Evolutionary conservation across 306 rosid species (phyloP).

Genomic region (Castanea crenata): DNA sequence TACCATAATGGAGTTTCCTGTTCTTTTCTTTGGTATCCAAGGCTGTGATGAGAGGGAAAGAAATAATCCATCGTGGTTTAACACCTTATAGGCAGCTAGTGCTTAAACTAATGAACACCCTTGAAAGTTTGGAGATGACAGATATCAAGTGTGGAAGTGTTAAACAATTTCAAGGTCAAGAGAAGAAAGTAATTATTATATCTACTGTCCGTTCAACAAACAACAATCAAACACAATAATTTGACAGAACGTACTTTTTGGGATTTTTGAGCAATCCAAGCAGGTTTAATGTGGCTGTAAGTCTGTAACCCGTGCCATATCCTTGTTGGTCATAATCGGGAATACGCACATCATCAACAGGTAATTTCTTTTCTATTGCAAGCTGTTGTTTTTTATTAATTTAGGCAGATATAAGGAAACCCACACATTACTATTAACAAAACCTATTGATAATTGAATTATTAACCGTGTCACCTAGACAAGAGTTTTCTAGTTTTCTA

Average conservation of each 20-base stretch:
- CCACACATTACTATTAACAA: neutral
- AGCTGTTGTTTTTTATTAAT: neutral
- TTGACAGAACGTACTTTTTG: constrained; percentile 70
- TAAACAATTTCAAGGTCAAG: constrained; percentile 94
- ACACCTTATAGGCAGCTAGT: constrained; percentile 93
- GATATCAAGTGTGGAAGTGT: constrained; percentile 85
- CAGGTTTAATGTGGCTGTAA: constrained; percentile 89
- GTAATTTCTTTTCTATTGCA: constrained; percentile 39
- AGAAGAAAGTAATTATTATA: constrained; percentile 71
- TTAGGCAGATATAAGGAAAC: neutral
- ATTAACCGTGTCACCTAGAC: no score
- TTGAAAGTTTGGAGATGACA: constrained; percentile 56
- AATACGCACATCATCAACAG: constrained; percentile 85
- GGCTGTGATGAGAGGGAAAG: constrained; percentile 98
- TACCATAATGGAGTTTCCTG: constrained; percentile 74
- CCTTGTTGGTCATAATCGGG: constrained; percentile 78
- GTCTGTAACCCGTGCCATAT: constrained; percentile 86
- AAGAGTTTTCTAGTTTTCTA: no score
- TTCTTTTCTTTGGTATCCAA: constrained; percentile 90
- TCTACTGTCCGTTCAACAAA: constrained; percentile 93
- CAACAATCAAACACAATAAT: constrained; percentile 83
- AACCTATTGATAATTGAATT: no score
- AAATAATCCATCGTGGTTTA: constrained; percentile 97
- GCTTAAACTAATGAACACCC: constrained; percentile 47
- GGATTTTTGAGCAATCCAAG: constrained; percentile 89